Percentiles rank a stretch among this genome's conserved stretches.
Conservation (phyloP, 2,329 filamentous ascomycete genomes). For the Botryotinia calthae region DNA sequence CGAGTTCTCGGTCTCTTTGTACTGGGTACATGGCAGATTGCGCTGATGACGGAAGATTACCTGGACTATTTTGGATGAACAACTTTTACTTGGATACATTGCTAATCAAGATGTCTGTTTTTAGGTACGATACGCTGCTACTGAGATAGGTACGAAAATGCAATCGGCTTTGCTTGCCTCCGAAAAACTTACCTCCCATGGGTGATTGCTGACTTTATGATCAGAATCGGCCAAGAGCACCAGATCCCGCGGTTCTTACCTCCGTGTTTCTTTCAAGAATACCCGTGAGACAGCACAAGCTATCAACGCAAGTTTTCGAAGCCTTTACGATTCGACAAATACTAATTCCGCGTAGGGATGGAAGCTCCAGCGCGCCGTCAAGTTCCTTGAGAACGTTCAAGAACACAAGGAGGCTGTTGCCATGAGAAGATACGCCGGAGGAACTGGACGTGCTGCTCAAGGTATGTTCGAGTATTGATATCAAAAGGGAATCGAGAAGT, state of each 20-base stretch:
- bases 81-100: not conserved
- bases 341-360: conserved; percentile 11
- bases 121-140: conserved; percentile 91
- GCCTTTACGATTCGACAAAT: not conserved
- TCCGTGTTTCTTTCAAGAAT: conserved; percentile 95
- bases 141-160: conserved; percentile 18
- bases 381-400: conserved; percentile 97
- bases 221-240: conserved; percentile 71
- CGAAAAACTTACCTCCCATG: conserved; percentile 66
- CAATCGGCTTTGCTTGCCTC: not conserved
- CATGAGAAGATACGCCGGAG: conserved; percentile 95
- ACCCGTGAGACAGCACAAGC: conserved; percentile 99
- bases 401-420: conserved; percentile 96
- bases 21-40: not conserved
- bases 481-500: not conserved
- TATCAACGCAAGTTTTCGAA: conserved; percentile 61
- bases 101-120: not conserved
- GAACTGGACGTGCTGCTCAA: conserved; percentile 94
- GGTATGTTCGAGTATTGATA: conserved; percentile 60
- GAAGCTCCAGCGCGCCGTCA: conserved; percentile 51
- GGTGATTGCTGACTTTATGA: not conserved
- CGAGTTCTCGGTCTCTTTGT: not conserved
- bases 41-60: not conserved
- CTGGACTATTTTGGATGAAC: not conserved
- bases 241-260: conserved; percentile 96